Base-by-base conservation (phyloP, 2,329 filamentous ascomycete species). In the Penicillium sp. region DNA sequence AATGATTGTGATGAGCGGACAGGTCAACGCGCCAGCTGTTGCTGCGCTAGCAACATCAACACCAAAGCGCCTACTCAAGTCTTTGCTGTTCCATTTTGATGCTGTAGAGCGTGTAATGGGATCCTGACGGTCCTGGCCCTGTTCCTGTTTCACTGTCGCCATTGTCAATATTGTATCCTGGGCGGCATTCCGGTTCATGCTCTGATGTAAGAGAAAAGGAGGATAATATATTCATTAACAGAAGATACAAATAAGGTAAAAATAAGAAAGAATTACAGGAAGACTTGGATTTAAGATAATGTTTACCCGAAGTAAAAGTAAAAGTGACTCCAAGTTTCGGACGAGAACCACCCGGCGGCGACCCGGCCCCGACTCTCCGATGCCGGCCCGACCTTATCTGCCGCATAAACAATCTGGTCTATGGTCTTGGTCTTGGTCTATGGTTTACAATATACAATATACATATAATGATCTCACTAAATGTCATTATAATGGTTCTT, bases 1-100 rank as follows among this genome's bases (percentile, higher is more conserved):
- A 73, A 97, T 94, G 61, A 94, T 87, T 35, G 88, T 89, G 59
- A 96, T 93, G 36, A 95, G 70, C 1, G 92, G 91, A 51, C 91
- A 90, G 44, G 96, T 88, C 57, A 94, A 76, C 7, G 81, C 82
- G 2, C 88, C 90, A 10, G 91, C 90, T 42, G 83, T 81, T 2
- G 83, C 81, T 1, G 90, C 91, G 65, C 87, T 86, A 41, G 82
- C 72, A 19, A 83, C 73, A 76, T 96, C 91, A 14, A 85, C 82
- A 40, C 79, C 83, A 11, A 95, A 68, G 48, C 91, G 82, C 61
- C 81, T 71, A 13, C 81, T 82, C 51, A 96, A 73, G 62, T 89
- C 87, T 60, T 84, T 82, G 23, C 89, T 92, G 71, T 95, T 95
- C 88, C 89, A 93, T 73, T 58, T 60, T 39, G 58, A 49, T 23